phyloP scores from a whole-genome alignment of 2,329 filamentous ascomycete genomes.

The Phialophora tarda region DNA sequence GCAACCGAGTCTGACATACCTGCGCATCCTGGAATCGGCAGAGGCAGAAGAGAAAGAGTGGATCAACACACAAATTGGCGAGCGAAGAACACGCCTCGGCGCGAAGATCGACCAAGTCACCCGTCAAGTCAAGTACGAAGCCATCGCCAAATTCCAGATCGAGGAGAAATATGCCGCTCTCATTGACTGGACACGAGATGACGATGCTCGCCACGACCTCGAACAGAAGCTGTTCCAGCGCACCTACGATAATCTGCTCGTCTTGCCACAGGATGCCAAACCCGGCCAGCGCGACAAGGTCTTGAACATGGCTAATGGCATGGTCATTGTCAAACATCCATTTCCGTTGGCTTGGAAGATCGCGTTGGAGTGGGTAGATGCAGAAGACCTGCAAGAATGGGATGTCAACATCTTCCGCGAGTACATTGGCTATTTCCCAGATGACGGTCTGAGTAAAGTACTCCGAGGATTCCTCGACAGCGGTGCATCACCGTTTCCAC shows the following conservation, averaged over 20 bases:
- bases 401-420: conserved; percentile 78
- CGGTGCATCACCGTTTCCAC: conserved; percentile 79
- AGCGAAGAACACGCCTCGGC: conserved; percentile 84
- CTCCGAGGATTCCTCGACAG: conserved; percentile 82
- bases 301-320: conserved; percentile 78
- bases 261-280: conserved; percentile 72
- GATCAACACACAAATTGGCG: conserved; percentile 87
- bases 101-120: conserved; percentile 84
- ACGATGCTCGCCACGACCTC: conserved; percentile 79
- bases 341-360: conserved; percentile 91
- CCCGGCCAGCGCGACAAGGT: conserved; percentile 72
- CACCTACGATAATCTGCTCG: conserved; percentile 76
- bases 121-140: conserved; percentile 82
- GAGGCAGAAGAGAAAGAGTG: conserved; percentile 86
- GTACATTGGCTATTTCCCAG: conserved; percentile 83
- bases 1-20: conserved; percentile 79
- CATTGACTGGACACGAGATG: conserved; percentile 88
- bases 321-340: conserved; percentile 95
- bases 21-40: conserved; percentile 78
- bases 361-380: conserved; percentile 85
- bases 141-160: conserved; percentile 76
- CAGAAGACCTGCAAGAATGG: conserved; percentile 73
- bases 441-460: conserved; percentile 79
- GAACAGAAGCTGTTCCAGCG: conserved; percentile 89
- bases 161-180: conserved; percentile 80